Percentiles rank a stretch among this genome's conserved stretches.
phyloP scores from a whole-genome alignment of 2,329 filamentous ascomycete species.

The Cryphonectria parasitica region DNA sequence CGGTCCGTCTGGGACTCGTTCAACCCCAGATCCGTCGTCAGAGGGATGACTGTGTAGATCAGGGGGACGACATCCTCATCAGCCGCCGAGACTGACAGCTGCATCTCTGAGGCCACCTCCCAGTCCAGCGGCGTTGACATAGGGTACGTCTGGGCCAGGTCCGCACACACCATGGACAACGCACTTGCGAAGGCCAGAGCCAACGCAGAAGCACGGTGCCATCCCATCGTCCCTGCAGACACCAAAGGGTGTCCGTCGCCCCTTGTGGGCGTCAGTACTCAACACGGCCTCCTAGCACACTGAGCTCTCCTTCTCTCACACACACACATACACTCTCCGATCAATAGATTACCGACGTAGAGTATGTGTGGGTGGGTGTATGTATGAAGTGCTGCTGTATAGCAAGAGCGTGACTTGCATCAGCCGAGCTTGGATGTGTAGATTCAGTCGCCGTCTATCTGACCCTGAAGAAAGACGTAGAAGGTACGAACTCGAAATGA shows the following conservation, averaged over 20 bases:
- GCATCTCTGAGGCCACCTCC: slow-evolving; percentile 46
- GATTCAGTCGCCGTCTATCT: neutral
- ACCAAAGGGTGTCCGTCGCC: slow-evolving; percentile 39
- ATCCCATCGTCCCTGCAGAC: slow-evolving; percentile 37
- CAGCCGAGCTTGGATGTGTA: neutral
- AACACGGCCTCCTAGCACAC: neutral
- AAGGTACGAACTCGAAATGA: neutral
- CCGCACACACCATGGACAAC: slow-evolving; percentile 40
- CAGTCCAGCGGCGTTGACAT: slow-evolving; percentile 44
- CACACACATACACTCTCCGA: neutral
- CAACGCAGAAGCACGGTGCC: slow-evolving; percentile 34
- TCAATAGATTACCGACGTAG: neutral
- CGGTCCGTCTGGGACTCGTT: slow-evolving; percentile 44
- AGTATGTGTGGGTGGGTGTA: too few species aligned
- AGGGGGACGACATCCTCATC: slow-evolving; percentile 34
- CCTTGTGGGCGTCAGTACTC: neutral
- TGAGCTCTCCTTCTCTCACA: neutral
- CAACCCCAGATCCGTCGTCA: slow-evolving; percentile 47
- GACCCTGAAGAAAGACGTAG: neutral
- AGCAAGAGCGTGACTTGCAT: neutral
- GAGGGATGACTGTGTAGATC: slow-evolving; percentile 50
- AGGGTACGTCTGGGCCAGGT: slow-evolving; percentile 38
- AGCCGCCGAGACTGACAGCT: slow-evolving; percentile 42
- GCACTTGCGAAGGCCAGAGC: slow-evolving; percentile 40
- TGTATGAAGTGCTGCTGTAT: neutral